Evolutionary conservation across 345 rosid species (phyloP).

Genomic region (Salix purpurea): DNA sequence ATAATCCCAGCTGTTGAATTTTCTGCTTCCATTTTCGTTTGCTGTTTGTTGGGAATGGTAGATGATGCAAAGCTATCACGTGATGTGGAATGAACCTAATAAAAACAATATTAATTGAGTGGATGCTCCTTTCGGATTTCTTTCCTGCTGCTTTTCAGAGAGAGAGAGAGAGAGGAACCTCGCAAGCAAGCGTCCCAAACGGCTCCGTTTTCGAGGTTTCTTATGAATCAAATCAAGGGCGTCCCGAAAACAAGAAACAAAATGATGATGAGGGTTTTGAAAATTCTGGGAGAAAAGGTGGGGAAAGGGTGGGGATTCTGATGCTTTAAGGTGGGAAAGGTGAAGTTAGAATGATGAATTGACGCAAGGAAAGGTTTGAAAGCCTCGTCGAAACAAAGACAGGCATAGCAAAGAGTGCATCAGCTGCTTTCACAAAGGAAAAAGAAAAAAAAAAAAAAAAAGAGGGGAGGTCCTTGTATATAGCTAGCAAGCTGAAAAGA

Average conservation of each 20-base stretch:
- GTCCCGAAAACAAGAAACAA: background rate
- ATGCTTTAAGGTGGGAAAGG: background rate
- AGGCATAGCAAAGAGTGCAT: background rate
- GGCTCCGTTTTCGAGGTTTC: slow-evolving; percentile 25
- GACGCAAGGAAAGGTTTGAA: background rate
- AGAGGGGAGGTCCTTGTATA: background rate
- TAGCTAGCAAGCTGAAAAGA: background rate
- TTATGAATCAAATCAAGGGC: slow-evolving; percentile 20
- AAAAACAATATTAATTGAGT: slow-evolving; percentile 12
- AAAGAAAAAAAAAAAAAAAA: background rate
- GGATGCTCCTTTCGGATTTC: slow-evolving; percentile 18
- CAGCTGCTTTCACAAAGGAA: background rate
- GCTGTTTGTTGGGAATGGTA: slow-evolving; percentile 55
- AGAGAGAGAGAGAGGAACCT: background rate
- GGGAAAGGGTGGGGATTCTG: background rate
- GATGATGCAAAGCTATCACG: slow-evolving; percentile 45
- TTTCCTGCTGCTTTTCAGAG: slow-evolving; percentile 1
- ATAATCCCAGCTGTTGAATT: background rate
- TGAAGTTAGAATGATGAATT: slow-evolving; percentile 15
- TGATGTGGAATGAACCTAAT: slow-evolving; percentile 17
- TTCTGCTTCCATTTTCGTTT: background rate
- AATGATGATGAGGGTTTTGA: background rate
- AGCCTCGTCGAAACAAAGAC: background rate
- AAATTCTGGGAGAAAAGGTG: background rate
- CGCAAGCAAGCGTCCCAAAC: slow-evolving; percentile 9